Evolutionary conservation across 805 yeast species (phyloP).

Genomic region (Yamadazyma tumulicola): DNA sequence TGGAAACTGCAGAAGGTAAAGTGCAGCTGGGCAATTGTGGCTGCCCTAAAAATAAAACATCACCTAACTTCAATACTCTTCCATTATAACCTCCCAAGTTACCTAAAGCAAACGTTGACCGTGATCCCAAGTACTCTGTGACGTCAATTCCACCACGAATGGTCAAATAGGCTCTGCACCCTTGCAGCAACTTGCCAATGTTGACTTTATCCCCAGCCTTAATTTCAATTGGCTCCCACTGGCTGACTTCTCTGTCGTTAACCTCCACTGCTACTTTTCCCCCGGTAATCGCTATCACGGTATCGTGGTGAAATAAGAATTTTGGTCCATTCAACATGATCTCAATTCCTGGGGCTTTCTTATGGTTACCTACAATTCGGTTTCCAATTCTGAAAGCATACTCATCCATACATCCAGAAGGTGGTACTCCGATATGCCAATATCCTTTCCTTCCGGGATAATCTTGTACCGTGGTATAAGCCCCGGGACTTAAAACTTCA

Average conservation of each 20-base stretch:
- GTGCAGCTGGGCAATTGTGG: conserved; percentile 65
- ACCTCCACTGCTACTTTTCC: conserved; percentile 69
- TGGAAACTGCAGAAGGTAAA: conserved; percentile 68
- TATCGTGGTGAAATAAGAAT: conserved; percentile 75
- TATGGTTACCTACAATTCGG: conserved; percentile 83
- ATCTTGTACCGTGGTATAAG: conserved; percentile 95
- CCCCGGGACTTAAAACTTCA: conserved; percentile 66
- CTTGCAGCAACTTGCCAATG: conserved; percentile 77
- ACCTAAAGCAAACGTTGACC: conserved; percentile 94
- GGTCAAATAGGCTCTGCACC: conserved; percentile 88
- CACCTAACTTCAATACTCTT: conserved; percentile 86
- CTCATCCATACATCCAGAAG: conserved; percentile 97
- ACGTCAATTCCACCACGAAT: conserved; percentile 93
- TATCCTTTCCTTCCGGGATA: conserved; percentile 90
- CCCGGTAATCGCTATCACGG: conserved; percentile 82
- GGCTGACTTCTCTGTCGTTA: conserved; percentile 52
- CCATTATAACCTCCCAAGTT: conserved; percentile 94
- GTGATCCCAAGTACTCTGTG: conserved; percentile 90
- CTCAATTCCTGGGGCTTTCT: conserved; percentile 84
- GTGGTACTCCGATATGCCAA: conserved; percentile 96
- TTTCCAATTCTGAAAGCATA: conserved; percentile 88
- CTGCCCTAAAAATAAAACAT: conserved; percentile 82
- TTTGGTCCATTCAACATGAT: conserved; percentile 86
- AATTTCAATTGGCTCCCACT: conserved; percentile 72
- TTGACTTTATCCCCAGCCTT: conserved; percentile 71